Conservation (phyloP, 495 filamentous ascomycete genomes). For the Evansstolkia leycettana region DNA sequence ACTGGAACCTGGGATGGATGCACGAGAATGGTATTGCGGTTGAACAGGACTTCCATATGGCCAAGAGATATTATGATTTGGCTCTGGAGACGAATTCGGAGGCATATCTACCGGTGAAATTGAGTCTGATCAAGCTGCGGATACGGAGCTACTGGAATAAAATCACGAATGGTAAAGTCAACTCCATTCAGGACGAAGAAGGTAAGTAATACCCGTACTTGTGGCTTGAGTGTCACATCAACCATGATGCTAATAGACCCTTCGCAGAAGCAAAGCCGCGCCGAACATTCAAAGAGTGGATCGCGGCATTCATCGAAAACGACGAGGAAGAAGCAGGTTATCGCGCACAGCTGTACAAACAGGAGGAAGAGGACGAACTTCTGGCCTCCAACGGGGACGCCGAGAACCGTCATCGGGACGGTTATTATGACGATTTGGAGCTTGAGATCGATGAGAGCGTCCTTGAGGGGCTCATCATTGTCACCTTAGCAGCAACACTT, state of each 20-base stretch:
- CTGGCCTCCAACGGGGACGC: conserved; percentile 36
- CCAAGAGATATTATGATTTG: conserved; percentile 90
- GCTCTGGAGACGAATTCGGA: conserved; percentile 84
- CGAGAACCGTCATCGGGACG: conserved; percentile 45
- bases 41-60: conserved; percentile 91
- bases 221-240: background rate
- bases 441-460: conserved; percentile 58
- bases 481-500: conserved; percentile 61
- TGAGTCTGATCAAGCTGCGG: conserved; percentile 78
- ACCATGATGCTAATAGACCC: background rate
- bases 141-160: conserved; percentile 86
- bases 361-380: conserved; percentile 42
- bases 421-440: conserved; percentile 51
- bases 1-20: conserved; percentile 99
- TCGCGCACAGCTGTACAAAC: conserved; percentile 41
- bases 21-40: conserved; percentile 94
- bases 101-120: conserved; percentile 85
- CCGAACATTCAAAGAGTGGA: conserved; percentile 72
- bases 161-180: conserved; percentile 75
- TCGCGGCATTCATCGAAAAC: conserved; percentile 68
- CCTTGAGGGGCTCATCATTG: conserved; percentile 74
- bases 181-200: conserved; percentile 80
- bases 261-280: conserved; percentile 48
- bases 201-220: conserved; percentile 36
- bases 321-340: conserved; percentile 39